Evolutionary conservation across 139 green algal genomes (phyloP).

Genomic region (Chlorella sp.): DNA sequence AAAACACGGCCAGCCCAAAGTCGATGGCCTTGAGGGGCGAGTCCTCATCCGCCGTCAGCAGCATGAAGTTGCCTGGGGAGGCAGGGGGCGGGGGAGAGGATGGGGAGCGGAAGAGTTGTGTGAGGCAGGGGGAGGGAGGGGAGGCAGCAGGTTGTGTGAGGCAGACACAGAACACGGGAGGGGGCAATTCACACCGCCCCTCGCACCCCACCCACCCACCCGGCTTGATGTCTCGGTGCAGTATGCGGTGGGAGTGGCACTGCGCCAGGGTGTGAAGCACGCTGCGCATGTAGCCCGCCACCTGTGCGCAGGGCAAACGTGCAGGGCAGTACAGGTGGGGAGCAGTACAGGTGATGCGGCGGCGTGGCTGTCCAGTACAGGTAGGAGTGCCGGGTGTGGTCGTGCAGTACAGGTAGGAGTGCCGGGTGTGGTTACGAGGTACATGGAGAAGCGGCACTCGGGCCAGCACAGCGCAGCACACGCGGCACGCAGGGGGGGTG

Average conservation of each 20-base stretch:
- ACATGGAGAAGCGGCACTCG: too few species aligned
- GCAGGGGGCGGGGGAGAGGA: neutral
- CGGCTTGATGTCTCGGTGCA: constrained; percentile 57
- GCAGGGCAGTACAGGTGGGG: neutral
- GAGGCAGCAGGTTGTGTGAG: too few species aligned
- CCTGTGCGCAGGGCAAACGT: neutral
- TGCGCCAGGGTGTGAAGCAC: constrained; percentile 61
- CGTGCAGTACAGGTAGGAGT: too few species aligned
- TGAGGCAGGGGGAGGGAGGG: constrained; percentile 36
- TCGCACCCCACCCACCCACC: too few species aligned
- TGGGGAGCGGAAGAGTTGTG: neutral
- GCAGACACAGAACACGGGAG: too few species aligned
- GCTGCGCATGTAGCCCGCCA: constrained; percentile 59
- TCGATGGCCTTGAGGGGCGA: constrained; percentile 92
- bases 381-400: too few species aligned
- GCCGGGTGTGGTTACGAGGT: too few species aligned
- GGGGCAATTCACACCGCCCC: too few species aligned
- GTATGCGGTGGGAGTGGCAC: constrained; percentile 66
- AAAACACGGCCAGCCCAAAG: constrained; percentile 91
- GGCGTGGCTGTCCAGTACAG: too few species aligned
- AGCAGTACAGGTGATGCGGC: too few species aligned
- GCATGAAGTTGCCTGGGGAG: constrained; percentile 91
- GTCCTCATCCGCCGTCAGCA: constrained; percentile 72
- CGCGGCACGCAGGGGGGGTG: too few species aligned
- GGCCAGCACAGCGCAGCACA: too few species aligned